These are phyloP conservation scores for Endothia cerciana DNA, from an alignment of 2,329 filamentous ascomycete species.

Conservation along the genomic window DNA sequence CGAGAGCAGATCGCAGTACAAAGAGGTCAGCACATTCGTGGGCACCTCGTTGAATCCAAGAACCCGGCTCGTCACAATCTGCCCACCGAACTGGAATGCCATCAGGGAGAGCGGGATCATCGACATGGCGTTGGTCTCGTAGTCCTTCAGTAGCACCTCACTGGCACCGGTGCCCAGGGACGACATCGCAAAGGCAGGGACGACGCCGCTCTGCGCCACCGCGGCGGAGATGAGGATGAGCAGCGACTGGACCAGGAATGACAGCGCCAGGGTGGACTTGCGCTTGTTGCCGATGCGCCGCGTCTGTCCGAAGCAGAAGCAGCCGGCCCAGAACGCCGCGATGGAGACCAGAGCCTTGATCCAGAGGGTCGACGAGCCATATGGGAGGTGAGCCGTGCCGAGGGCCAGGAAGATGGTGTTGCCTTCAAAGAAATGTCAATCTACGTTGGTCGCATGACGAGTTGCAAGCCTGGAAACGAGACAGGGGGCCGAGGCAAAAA, in stretches of 20 bases:
- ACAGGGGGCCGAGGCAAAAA: neutral
- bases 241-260: constrained; percentile 56
- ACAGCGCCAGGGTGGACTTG: constrained; percentile 44
- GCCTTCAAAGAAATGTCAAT: constrained; percentile 39
- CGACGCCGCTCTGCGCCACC: constrained; percentile 51
- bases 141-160: constrained; percentile 32
- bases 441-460: neutral
- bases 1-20: constrained; percentile 58
- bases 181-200: constrained; percentile 45
- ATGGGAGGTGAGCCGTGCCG: constrained; percentile 56
- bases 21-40: constrained; percentile 58
- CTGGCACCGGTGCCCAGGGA: constrained; percentile 44
- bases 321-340: constrained; percentile 56
- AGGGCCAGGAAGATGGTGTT: constrained; percentile 68
- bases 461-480: neutral
- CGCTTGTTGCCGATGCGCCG: constrained; percentile 31
- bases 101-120: constrained; percentile 48
- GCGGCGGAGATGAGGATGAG: constrained; percentile 57
- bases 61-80: constrained; percentile 56
- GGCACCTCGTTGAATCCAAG: constrained; percentile 59
- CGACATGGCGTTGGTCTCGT: constrained; percentile 44
- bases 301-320: constrained; percentile 48
- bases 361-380: constrained; percentile 50
- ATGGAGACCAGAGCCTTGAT: constrained; percentile 49
- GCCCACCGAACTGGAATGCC: constrained; percentile 59